These are phyloP conservation scores for Lizonia empirigonia DNA, from an alignment of 2,329 filamentous ascomycete species.

Conservation along the genomic window DNA sequence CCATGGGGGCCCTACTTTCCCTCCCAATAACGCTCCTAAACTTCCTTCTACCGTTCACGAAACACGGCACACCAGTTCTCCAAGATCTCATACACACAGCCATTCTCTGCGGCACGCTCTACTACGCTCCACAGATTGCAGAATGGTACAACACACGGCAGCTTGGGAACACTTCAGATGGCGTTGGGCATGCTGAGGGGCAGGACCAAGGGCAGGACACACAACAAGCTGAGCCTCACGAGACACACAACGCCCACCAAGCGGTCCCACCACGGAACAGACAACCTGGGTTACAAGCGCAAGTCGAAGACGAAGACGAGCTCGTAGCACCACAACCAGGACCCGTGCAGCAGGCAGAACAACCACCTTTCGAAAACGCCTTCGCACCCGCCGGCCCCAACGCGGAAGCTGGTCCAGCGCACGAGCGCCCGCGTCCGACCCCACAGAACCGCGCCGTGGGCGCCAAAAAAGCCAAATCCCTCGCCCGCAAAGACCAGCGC, in stretches of 20 bases:
- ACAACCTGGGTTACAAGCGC: conserved; percentile 1
- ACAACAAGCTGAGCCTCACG: background rate
- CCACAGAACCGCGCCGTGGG: conserved; percentile 49
- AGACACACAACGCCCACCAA: background rate
- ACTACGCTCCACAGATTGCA: conserved; percentile 55
- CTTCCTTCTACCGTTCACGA: conserved; percentile 55
- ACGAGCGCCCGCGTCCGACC: conserved; percentile 33
- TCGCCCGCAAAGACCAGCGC: conserved; percentile 53
- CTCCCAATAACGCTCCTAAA: conserved; percentile 46
- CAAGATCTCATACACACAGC: conserved; percentile 56
- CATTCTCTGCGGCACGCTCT: conserved; percentile 52
- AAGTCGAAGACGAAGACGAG: conserved; percentile 20
- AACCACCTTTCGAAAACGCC: background rate
- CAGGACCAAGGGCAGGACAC: background rate
- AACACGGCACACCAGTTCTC: conserved; percentile 52
- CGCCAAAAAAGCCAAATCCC: conserved; percentile 57
- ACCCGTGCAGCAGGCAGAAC: conserved; percentile 8
- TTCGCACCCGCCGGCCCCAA: conserved; percentile 6
- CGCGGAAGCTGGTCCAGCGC: conserved; percentile 44
- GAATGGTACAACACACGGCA: conserved; percentile 45
- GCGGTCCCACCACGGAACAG: background rate
- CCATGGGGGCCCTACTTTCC: conserved; percentile 41
- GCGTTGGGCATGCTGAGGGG: background rate
- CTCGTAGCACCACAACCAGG: conserved; percentile 35
- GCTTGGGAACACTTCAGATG: conserved; percentile 12